Percentiles rank a stretch among this genome's conserved stretches.
These are phyloP conservation scores for Sporobolomyces phaffii DNA, from an alignment of 768 basidiomycete species.

Conservation along the genomic window DNA sequence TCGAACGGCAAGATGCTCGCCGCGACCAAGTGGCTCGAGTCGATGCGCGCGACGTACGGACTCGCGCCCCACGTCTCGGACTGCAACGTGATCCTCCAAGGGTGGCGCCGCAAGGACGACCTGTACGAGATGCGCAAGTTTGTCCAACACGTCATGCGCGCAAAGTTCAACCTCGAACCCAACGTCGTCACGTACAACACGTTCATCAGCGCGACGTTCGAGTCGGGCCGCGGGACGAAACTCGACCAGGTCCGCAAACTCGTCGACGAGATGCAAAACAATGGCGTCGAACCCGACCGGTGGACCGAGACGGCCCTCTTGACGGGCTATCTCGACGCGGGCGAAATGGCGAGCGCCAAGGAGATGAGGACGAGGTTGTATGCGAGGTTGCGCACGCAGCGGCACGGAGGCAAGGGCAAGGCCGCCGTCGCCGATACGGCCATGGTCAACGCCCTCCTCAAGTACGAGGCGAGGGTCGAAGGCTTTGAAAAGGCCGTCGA, in stretches of 20 bases:
- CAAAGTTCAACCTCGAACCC: background rate
- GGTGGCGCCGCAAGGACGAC: constrained; percentile 9
- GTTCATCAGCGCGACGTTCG: constrained; percentile 29
- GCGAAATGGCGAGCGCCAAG: constrained; percentile 23
- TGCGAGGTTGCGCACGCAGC: too few relatives aligned
- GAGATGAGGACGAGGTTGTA: constrained; percentile 5
- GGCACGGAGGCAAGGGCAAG: too few relatives aligned
- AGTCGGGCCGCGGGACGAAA: background rate
- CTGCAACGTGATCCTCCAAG: constrained; percentile 34
- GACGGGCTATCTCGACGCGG: constrained; percentile 22
- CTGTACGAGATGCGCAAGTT: constrained; percentile 17
- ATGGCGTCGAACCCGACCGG: constrained; percentile 14
- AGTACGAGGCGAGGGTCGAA: constrained; percentile 10
- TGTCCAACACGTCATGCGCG: background rate
- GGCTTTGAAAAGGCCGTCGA: constrained; percentile 5
- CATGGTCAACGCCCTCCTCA: constrained; percentile 24
- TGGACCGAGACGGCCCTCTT: constrained; percentile 33
- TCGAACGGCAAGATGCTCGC: background rate
- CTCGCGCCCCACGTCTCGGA: constrained; percentile 16
- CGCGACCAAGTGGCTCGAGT: constrained; percentile 31
- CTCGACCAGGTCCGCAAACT: constrained; percentile 9
- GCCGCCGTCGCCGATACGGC: too few relatives aligned
- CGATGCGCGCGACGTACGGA: constrained; percentile 5
- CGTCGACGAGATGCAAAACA: constrained; percentile 2
- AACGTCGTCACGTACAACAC: constrained; percentile 33